Percentiles rank a stretch among this genome's conserved stretches.
phyloP scores from a whole-genome alignment of 495 filamentous ascomycete genomes.

The Corynascus novoguineensis region DNA sequence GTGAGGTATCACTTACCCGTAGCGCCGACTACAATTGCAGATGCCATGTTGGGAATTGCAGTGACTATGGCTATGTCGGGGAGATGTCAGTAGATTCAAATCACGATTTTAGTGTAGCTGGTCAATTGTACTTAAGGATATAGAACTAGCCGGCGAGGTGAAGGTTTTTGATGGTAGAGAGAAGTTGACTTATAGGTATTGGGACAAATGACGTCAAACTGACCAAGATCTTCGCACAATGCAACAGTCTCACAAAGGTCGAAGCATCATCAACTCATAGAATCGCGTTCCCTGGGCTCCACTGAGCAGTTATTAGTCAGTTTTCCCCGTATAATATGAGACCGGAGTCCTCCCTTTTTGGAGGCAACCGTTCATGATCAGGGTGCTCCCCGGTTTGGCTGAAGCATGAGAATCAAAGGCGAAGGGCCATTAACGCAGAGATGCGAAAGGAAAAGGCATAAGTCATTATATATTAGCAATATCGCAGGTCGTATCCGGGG shows the following conservation, averaged over 20 bases:
- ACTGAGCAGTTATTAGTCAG: too few relatives aligned
- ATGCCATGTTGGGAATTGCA: conserved; percentile 6
- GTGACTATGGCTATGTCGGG: too few relatives aligned
- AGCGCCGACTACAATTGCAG: conserved; percentile 23
- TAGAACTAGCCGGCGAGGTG: too few relatives aligned
- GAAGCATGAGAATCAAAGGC: too few relatives aligned
- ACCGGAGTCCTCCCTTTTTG: too few relatives aligned
- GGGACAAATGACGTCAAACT: not conserved
- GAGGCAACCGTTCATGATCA: not conserved
- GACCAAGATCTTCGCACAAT: not conserved
- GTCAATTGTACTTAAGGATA: too few relatives aligned
- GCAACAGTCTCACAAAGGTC: not conserved
- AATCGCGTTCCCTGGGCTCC: too few relatives aligned
- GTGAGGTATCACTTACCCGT: conserved; percentile 12
- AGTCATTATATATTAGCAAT: conserved; percentile 13
- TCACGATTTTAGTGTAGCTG: too few relatives aligned
- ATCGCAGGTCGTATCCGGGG: not conserved
- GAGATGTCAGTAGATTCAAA: not conserved
- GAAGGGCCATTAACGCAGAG: not conserved
- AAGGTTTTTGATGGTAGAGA: not conserved
- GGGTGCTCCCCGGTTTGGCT: not conserved
- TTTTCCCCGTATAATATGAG: too few relatives aligned
- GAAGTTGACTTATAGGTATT: not conserved
- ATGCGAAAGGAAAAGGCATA: not conserved
- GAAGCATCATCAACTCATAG: not conserved